Evolutionary conservation across 2,329 filamentous ascomycete species (phyloP).

Genomic region (Nothopassalora personata): DNA sequence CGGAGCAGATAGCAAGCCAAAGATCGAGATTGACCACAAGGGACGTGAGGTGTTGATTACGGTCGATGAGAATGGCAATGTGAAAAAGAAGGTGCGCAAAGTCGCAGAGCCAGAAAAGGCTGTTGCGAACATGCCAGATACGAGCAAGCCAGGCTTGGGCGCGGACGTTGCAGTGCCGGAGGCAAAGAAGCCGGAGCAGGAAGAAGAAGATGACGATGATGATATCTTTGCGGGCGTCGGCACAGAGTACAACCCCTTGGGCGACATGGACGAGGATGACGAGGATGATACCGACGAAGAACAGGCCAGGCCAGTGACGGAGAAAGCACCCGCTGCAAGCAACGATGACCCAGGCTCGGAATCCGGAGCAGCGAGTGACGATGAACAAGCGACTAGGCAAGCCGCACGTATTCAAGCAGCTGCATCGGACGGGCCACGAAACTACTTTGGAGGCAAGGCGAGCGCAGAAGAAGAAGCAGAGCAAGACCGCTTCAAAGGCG

Average conservation of each 20-base stretch:
- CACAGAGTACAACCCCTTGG: slow-evolving; percentile 56
- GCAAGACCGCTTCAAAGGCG: slow-evolving; percentile 26
- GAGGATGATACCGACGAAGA: slow-evolving; percentile 37
- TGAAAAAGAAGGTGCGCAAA: slow-evolving; percentile 58
- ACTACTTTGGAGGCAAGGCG: slow-evolving; percentile 34
- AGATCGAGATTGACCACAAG: slow-evolving; percentile 52
- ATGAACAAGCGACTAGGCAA: slow-evolving; percentile 27
- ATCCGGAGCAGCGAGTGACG: slow-evolving; percentile 24
- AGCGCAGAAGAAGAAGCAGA: slow-evolving; percentile 12
- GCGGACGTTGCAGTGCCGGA: slow-evolving; percentile 28
- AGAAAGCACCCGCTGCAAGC: neutral
- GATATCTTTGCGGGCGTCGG: slow-evolving; percentile 60
- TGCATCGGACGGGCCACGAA: slow-evolving; percentile 20
- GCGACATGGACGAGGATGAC: slow-evolving; percentile 46
- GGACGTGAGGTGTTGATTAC: slow-evolving; percentile 56
- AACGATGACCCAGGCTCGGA: neutral
- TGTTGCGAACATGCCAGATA: slow-evolving; percentile 22
- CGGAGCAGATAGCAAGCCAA: slow-evolving; percentile 48
- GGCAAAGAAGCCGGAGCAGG: slow-evolving; percentile 3
- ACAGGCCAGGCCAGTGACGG: slow-evolving; percentile 15
- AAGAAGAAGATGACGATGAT: slow-evolving; percentile 46
- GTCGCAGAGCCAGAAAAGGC: slow-evolving; percentile 30
- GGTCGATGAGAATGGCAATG: slow-evolving; percentile 54
- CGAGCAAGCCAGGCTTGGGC: slow-evolving; percentile 30
- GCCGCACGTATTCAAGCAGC: slow-evolving; percentile 1